These are phyloP conservation scores for Trichosporon ovoides DNA, from an alignment of 1,284 basidiomycete species.

Conservation along the genomic window DNA sequence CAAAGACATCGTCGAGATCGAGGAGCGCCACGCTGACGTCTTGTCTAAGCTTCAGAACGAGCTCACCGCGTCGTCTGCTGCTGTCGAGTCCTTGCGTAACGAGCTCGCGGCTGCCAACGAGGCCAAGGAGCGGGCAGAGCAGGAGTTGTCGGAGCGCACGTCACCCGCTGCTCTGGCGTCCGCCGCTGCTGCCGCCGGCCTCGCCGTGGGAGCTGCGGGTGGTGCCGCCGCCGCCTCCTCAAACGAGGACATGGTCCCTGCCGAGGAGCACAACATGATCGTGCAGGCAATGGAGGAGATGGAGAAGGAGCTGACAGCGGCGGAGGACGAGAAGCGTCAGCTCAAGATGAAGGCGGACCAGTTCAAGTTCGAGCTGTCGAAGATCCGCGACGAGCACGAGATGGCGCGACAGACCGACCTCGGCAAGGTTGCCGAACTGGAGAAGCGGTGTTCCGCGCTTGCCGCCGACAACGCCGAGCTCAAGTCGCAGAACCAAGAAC, in stretches of 20 bases:
- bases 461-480: conserved; percentile 18
- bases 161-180: background rate
- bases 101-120: conserved; percentile 15
- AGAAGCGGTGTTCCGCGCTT: conserved; percentile 17
- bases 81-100: conserved; percentile 13
- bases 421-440: conserved; percentile 33
- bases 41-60: conserved; percentile 18
- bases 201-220: background rate
- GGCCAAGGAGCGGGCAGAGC: conserved; percentile 19
- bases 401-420: conserved; percentile 29
- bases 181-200: background rate
- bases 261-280: conserved; percentile 27
- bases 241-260: conserved; percentile 13
- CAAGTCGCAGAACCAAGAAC: conserved; percentile 22
- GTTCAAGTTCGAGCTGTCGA: conserved; percentile 40
- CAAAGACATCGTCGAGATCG: conserved; percentile 20
- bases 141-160: conserved; percentile 13
- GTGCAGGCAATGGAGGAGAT: conserved; percentile 37
- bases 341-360: conserved; percentile 46
- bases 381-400: conserved; percentile 38
- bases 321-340: conserved; percentile 42
- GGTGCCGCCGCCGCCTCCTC: conserved; percentile 8
- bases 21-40: conserved; percentile 20
- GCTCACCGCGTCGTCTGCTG: conserved; percentile 11
- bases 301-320: conserved; percentile 31